Conservation (phyloP, 352 stramenopile species). For the Pythium aphanidermatum region DNA sequence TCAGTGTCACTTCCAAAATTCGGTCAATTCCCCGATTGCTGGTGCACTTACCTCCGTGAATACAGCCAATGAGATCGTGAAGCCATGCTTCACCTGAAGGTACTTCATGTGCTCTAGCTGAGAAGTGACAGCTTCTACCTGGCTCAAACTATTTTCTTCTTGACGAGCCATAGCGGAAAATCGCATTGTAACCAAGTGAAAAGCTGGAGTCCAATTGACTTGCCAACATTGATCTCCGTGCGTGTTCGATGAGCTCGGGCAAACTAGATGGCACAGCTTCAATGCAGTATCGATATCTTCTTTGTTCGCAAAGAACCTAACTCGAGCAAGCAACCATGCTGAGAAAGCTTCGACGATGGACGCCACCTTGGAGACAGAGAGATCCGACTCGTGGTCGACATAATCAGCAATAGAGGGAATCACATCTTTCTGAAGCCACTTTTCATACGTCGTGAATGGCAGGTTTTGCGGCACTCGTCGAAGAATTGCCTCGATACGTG, state of each 20-base stretch:
- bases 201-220: too few relatives aligned
- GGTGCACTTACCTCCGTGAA: constrained; percentile 31
- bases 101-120: constrained; percentile 53
- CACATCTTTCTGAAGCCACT: constrained; percentile 49
- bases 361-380: background rate
- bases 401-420: constrained; percentile 34
- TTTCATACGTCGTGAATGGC: constrained; percentile 38
- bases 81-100: constrained; percentile 36
- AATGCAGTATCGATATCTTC: constrained; percentile 20
- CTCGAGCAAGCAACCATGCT: constrained; percentile 8
- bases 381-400: background rate
- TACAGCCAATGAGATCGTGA: constrained; percentile 48
- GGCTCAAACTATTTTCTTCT: too few relatives aligned
- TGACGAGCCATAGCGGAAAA: too few relatives aligned
- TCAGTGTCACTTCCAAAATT: constrained; percentile 1
- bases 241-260: constrained; percentile 20
- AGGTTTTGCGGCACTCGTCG: constrained; percentile 28
- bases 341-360: constrained; percentile 3
- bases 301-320: constrained; percentile 6
- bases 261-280: constrained; percentile 14
- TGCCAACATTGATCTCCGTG: too few relatives aligned
- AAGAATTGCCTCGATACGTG: constrained; percentile 33
- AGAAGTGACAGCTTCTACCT: too few relatives aligned
- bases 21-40: background rate
- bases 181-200: too few relatives aligned